These are phyloP conservation scores for Trichosporon asahii DNA, from an alignment of 1,284 basidiomycete genomes.

Conservation along the genomic window DNA sequence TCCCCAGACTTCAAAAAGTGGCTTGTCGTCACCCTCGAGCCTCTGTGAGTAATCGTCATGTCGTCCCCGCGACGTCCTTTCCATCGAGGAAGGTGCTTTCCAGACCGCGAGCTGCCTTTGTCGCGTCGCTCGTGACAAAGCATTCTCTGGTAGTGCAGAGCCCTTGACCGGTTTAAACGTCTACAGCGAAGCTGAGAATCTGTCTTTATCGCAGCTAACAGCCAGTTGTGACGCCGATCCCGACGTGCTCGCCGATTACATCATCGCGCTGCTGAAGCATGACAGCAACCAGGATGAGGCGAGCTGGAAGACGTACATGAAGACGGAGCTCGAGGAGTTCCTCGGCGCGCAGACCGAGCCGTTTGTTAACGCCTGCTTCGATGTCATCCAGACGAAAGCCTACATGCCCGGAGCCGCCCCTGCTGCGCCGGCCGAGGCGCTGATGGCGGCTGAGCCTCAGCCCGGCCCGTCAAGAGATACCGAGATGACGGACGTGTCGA, in stretches of 20 bases:
- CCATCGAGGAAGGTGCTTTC: background rate
- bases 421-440: slow-evolving; percentile 32
- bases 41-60: slow-evolving; percentile 62
- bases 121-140: background rate
- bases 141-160: background rate
- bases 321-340: slow-evolving; percentile 80
- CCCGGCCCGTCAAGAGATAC: background rate
- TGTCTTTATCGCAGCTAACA: background rate
- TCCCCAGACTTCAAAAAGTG: slow-evolving; percentile 56
- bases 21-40: slow-evolving; percentile 77
- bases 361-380: slow-evolving; percentile 82
- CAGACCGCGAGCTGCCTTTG: background rate
- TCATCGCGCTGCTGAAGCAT: slow-evolving; percentile 89
- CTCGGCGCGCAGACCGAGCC: slow-evolving; percentile 75
- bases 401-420: slow-evolving; percentile 57
- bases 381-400: slow-evolving; percentile 72
- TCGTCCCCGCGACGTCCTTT: background rate
- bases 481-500: slow-evolving; percentile 7
- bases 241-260: slow-evolving; percentile 86
- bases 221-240: slow-evolving; percentile 92
- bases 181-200: background rate
- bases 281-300: slow-evolving; percentile 66
- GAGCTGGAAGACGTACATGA: slow-evolving; percentile 73
- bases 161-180: background rate
- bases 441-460: background rate